phyloP scores from a whole-genome alignment of 2,329 filamentous ascomycete species.

The Byssothecium circinans region DNA sequence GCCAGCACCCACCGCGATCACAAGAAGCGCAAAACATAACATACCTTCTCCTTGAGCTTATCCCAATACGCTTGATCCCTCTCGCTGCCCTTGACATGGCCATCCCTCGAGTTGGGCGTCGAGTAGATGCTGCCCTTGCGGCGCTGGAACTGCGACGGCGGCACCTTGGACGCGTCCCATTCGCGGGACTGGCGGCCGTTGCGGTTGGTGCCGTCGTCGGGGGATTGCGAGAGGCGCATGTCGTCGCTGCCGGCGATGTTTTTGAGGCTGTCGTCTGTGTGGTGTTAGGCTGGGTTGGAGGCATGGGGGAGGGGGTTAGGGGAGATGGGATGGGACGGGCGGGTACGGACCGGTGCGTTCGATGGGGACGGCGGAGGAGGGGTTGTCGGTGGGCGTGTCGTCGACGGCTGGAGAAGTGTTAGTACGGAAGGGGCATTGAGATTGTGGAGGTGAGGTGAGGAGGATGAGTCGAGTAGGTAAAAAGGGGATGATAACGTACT shows the following conservation, averaged over 20 bases:
- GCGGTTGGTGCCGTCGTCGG: slow-evolving; percentile 25
- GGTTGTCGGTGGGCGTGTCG: slow-evolving; percentile 18
- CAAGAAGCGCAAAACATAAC: too few relatives aligned
- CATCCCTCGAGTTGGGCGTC: slow-evolving; percentile 66
- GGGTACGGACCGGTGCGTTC: slow-evolving; percentile 20
- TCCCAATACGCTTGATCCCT: slow-evolving; percentile 61
- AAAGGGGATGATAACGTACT: slow-evolving; percentile 11
- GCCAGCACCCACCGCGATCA: too few relatives aligned
- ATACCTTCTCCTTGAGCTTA: slow-evolving; percentile 50
- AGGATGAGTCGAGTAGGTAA: not conserved
- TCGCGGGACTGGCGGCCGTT: slow-evolving; percentile 46
- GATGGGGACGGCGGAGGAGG: slow-evolving; percentile 20
- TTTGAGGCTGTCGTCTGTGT: slow-evolving; percentile 20
- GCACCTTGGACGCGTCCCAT: slow-evolving; percentile 65
- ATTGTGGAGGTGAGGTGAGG: not conserved
- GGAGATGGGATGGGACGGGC: slow-evolving; percentile 1
- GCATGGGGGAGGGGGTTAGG: too few relatives aligned
- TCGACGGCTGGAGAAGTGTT: slow-evolving; percentile 16
- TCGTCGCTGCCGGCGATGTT: slow-evolving; percentile 24
- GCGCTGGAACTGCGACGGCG: slow-evolving; percentile 69
- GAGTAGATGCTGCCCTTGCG: slow-evolving; percentile 69
- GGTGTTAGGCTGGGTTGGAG: slow-evolving; percentile 5
- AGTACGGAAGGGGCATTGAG: not conserved
- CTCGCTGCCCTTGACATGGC: slow-evolving; percentile 58
- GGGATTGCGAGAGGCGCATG: slow-evolving; percentile 19